These are phyloP conservation scores for Forsythia suspensa DNA, from an alignment of 257 asterid species.

Conservation along the genomic window DNA sequence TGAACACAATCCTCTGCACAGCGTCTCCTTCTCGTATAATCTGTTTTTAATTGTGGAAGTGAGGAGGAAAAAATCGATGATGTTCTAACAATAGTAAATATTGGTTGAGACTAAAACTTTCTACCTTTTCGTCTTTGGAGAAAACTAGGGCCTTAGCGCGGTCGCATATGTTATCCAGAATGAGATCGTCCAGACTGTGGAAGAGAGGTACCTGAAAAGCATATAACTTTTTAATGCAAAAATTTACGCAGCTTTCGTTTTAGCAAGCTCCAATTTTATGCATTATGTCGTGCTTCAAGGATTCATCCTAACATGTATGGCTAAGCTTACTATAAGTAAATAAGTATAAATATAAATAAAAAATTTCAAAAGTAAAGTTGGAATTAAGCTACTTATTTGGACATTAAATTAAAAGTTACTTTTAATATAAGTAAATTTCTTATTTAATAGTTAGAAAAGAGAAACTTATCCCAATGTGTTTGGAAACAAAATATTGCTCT, in stretches of 20 bases:
- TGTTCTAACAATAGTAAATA: background rate
- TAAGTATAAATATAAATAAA: background rate
- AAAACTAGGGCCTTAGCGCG: slow-evolving; percentile 82
- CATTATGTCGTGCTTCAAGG: background rate
- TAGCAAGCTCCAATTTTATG: background rate
- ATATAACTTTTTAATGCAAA: background rate
- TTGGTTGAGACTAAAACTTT: background rate
- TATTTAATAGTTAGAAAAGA: background rate
- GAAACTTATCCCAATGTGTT: background rate
- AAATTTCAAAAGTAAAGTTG: background rate
- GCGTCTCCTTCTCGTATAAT: slow-evolving; percentile 93
- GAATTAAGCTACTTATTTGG: background rate
- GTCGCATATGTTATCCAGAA: slow-evolving; percentile 93
- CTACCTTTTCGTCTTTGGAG: slow-evolving; percentile 89
- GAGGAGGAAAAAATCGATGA: background rate
- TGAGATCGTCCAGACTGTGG: slow-evolving; percentile 80
- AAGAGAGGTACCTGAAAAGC: slow-evolving; percentile 73
- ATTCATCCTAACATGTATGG: background rate
- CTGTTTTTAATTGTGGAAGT: slow-evolving; percentile 34
- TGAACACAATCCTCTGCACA: slow-evolving; percentile 72
- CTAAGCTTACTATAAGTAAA: background rate
- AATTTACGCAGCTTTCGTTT: background rate
- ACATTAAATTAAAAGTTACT: background rate
- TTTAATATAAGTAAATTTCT: too few relatives aligned
- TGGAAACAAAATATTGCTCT: background rate